Conservation (phyloP, 2,329 filamentous ascomycete genomes). For the Trichoderma sp. region DNA sequence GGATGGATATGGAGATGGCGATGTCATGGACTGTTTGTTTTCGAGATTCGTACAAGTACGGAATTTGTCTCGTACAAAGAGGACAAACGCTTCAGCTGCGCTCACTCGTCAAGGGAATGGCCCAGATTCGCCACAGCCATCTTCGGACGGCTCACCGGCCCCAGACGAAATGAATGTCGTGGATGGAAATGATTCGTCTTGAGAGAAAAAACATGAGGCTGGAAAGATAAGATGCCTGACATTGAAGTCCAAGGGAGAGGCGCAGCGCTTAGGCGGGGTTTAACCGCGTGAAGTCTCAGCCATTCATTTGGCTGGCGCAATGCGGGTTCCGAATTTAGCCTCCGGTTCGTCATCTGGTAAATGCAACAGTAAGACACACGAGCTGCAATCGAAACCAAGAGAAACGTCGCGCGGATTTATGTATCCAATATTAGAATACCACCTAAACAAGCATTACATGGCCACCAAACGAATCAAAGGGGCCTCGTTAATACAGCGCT, state of each 20-base stretch:
- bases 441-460: background rate
- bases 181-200: background rate
- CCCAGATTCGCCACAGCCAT: background rate
- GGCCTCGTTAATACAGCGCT: background rate
- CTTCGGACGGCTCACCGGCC: background rate
- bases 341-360: background rate
- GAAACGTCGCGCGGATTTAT: background rate
- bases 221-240: constrained; percentile 1
- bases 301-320: background rate
- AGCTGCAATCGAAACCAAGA: too few relatives aligned
- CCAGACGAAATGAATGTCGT: background rate
- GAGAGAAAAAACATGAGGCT: background rate
- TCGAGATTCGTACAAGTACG: background rate
- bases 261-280: constrained; percentile 15
- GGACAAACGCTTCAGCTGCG: background rate
- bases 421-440: background rate
- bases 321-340: background rate
- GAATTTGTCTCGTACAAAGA: background rate
- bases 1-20: background rate
- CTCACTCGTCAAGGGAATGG: background rate
- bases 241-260: background rate
- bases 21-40: background rate
- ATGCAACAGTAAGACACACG: background rate
- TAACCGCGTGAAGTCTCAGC: constrained; percentile 8
- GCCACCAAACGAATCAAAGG: background rate